Base-by-base conservation (phyloP, 176 grass and related monocot genomes). In the Thalia dealbata region DNA sequence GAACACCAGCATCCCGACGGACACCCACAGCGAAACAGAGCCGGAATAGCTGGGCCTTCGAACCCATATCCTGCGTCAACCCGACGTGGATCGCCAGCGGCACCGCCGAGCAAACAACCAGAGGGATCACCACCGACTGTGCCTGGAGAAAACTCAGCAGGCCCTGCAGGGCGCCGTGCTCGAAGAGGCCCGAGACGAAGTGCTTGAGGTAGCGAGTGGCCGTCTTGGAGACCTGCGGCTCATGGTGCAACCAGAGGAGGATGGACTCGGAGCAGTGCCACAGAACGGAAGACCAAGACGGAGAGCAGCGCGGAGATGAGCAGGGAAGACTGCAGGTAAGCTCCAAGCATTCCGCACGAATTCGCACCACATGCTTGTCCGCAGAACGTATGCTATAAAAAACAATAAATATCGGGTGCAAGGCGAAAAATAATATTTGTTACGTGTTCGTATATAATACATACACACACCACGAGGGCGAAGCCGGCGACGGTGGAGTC, bases 401-500 rank as follows among this genome's bases (percentile, higher is more conserved):
- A n/a, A n/a, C n/a, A n/a, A n/a, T n/a, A n/a, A n/a, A n/a, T n/a
- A n/a, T n/a, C n/a, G n/a, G n/a, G n/a, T n/a, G n/a, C n/a, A n/a
- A n/a, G n/a, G n/a, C n/a, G n/a, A n/a, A n/a, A n/a, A n/a, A n/a
- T n/a, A n/a, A n/a, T n/a, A n/a, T n/a, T n/a, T n/a, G n/a, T n/a
- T n/a, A n/a, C n/a, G n/a, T n/a, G n/a, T n/a, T n/a, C n/a, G n/a
- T n/a, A n/a, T n/a, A n/a, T n/a, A n/a, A n/a, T n/a, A n/a, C n/a
- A n/a, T n/a, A n/a, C n/a, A n/a, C n/a, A n/a, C n/a, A 97, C 93
- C 76, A 83, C 44, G 84, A 97, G 84, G 24, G 89, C 93, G 23
- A 92, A 46, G 64, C 93, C 93, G 70, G 89, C 86, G 87, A 97
- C 89, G 73, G 73, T 86, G 26, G 93, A 92, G 83, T 97, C 92